Evolutionary conservation across 202 grass and related monocot genomes (phyloP), one percentile per base, ranked within the genome.

Genomic region (Digitaria exilis): DNA sequence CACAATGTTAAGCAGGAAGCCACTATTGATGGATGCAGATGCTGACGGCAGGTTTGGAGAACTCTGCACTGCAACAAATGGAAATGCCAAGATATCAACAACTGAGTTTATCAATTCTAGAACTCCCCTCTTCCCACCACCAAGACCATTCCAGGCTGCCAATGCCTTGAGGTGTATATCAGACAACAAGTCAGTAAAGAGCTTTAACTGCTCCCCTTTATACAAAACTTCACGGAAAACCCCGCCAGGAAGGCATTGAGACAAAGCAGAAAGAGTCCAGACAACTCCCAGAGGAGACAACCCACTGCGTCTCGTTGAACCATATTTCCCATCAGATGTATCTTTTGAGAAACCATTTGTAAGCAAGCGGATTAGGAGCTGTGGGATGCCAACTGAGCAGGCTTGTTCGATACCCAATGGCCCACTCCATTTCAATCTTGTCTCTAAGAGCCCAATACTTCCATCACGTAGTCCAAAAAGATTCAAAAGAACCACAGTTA

Each of bases 31-130:
- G 45, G 96, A 98, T 59, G 96, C 96, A 67, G 90, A 88, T 30
- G 90, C 85, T 59, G 89, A 89, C 49, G 92, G 87, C 73, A 95
- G 91, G 70, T 84, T 93, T 73, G 96, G 90, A 75, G 90, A 93
- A 77, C 92, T 98, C 82, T 98, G 96, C 61, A 95, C 80, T 63
- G 96, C 96, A 26, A 98, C 96, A 87, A 95, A 95, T 71, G 92
- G 90, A 75, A 98, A 98, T 74, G 96, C 96, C 85, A 98, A 87
- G 65, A 98, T 81, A 90, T 98, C 92, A 75, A 94, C 90, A n/a
- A 94, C 83, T 28, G 84, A 85, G 84, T 97, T 97, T 87, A 94
- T 89, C 71, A 97, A 69, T 56, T 94, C 88, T 72, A 71, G 86
- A 59, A 93, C 82, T 77, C 96, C 96, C 70, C 61, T 77, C 83